A percentile compares a stretch with the other conserved stretches of the same genome.
Evolutionary conservation across 768 basidiomycete genomes (phyloP).

Genomic region (Mycena crocata): DNA sequence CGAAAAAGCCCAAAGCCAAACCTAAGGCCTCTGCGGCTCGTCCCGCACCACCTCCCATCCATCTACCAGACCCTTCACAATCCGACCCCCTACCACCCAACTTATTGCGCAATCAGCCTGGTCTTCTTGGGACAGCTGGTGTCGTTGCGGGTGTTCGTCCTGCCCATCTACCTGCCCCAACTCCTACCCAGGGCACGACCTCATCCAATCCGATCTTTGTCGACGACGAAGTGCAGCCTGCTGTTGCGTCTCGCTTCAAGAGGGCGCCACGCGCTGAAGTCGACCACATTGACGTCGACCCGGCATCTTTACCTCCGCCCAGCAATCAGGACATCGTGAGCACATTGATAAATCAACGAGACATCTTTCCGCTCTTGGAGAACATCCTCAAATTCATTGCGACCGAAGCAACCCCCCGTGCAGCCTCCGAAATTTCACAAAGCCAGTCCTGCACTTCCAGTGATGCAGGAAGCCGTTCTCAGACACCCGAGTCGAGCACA

Average conservation of each 20-base stretch:
- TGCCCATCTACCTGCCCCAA: conserved; percentile 54
- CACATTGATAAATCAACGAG: conserved; percentile 70
- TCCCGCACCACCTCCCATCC: conserved; percentile 65
- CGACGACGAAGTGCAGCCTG: conserved; percentile 57
- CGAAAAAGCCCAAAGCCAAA: conserved; percentile 44
- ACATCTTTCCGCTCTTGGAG: conserved; percentile 74
- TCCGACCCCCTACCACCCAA: conserved; percentile 71
- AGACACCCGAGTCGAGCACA: conserved; percentile 36
- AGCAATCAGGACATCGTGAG: conserved; percentile 69
- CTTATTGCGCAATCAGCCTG: conserved; percentile 79
- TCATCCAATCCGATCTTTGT: conserved; percentile 77
- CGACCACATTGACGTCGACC: conserved; percentile 50
- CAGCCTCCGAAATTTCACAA: conserved; percentile 8
- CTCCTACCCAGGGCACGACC: conserved; percentile 62
- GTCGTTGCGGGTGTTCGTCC: conserved; percentile 75
- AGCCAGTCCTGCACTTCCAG: conserved; percentile 12
- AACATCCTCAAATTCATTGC: conserved; percentile 70
- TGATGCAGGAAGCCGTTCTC: conserved; percentile 8
- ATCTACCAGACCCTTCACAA: conserved; percentile 69
- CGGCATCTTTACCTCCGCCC: conserved; percentile 58
- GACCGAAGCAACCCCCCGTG: conserved; percentile 40
- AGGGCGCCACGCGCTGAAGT: conserved; percentile 21
- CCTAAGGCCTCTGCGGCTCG: conserved; percentile 57
- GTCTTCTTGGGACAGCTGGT: conserved; percentile 79
- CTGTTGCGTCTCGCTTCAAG: conserved; percentile 28